phyloP scores from a whole-genome alignment of 164 flowering plant species.

The Tetrastigma voinierianum region DNA sequence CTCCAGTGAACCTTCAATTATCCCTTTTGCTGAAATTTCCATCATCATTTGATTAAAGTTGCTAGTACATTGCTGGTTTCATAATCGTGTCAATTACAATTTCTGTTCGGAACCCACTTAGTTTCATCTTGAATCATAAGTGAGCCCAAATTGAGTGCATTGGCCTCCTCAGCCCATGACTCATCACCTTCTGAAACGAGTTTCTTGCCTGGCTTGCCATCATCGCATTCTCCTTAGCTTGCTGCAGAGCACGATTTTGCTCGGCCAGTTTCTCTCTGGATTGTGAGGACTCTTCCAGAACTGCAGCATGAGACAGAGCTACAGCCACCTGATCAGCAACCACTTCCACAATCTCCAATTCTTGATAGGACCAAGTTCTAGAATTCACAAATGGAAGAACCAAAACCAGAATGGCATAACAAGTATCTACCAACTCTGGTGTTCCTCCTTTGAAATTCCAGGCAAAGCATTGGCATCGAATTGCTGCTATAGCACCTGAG shows the following conservation, averaged over 20 bases:
- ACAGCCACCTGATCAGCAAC: slow-evolving; percentile 77
- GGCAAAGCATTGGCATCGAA: slow-evolving; percentile 45
- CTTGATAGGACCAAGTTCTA: slow-evolving; percentile 36
- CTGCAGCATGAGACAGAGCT: slow-evolving; percentile 71
- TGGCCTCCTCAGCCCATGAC: slow-evolving; percentile 56
- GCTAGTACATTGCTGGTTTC: slow-evolving; percentile 49
- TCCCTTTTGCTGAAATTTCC: slow-evolving; percentile 39
- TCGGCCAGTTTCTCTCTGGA: slow-evolving; percentile 53
- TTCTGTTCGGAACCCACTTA: slow-evolving; percentile 32
- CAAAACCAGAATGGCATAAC: slow-evolving; percentile 53
- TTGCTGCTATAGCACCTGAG: slow-evolving; percentile 41
- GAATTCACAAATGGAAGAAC: slow-evolving; percentile 40
- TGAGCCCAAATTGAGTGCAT: slow-evolving; percentile 52
- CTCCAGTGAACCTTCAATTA: slow-evolving; percentile 29
- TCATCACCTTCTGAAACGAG: slow-evolving; percentile 59
- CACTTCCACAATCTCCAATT: slow-evolving; percentile 61
- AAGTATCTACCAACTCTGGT: slow-evolving; percentile 29
- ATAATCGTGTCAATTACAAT: slow-evolving; percentile 49
- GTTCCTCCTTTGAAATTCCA: slow-evolving; percentile 53
- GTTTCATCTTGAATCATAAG: slow-evolving; percentile 44
- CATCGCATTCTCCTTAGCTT: slow-evolving; percentile 46
- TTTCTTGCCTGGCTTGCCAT: slow-evolving; percentile 60
- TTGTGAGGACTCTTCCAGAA: slow-evolving; percentile 59
- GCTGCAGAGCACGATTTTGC: slow-evolving; percentile 48
- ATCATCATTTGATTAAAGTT: slow-evolving; percentile 55